phyloP scores from a whole-genome alignment of 352 stramenopile species.

The Phytophthora colocasiae region DNA sequence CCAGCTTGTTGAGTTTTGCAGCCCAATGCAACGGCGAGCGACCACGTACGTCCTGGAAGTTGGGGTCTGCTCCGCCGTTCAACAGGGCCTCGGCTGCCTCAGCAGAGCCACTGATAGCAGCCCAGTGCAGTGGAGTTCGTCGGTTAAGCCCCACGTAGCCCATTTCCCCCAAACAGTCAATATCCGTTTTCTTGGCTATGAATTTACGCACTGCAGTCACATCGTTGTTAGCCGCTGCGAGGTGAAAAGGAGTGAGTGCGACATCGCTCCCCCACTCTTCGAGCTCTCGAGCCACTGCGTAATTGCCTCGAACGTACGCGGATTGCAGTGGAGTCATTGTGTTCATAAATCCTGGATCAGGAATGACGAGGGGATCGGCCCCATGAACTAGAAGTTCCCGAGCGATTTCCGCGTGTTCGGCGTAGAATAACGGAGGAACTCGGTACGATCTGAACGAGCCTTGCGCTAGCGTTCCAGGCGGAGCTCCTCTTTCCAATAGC shows the following conservation, averaged over 20 bases:
- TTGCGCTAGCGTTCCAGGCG: slow-evolving; percentile 41
- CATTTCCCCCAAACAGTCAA: slow-evolving; percentile 75
- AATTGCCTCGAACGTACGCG: slow-evolving; percentile 74
- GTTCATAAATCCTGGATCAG: slow-evolving; percentile 78
- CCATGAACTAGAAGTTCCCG: slow-evolving; percentile 55
- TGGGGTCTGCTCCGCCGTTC: slow-evolving; percentile 58
- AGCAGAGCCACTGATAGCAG: slow-evolving; percentile 56
- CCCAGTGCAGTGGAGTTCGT: slow-evolving; percentile 77
- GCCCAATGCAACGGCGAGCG: slow-evolving; percentile 77
- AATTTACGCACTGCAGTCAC: slow-evolving; percentile 55
- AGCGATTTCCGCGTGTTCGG: slow-evolving; percentile 64
- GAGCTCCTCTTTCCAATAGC: slow-evolving; percentile 54
- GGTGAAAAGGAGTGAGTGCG: slow-evolving; percentile 73
- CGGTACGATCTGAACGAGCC: slow-evolving; percentile 64
- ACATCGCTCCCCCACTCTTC: slow-evolving; percentile 80
- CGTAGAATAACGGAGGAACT: slow-evolving; percentile 69
- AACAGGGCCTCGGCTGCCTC: slow-evolving; percentile 59
- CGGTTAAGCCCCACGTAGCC: slow-evolving; percentile 74
- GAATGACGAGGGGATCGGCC: slow-evolving; percentile 66
- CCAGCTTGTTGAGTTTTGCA: slow-evolving; percentile 59
- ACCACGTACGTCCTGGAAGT: slow-evolving; percentile 70
- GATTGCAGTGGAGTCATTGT: slow-evolving; percentile 76
- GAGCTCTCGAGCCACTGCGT: slow-evolving; percentile 64
- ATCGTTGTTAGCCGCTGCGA: slow-evolving; percentile 61
- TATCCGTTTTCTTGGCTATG: slow-evolving; percentile 44